These are phyloP conservation scores for Ilyonectria destructans DNA, from an alignment of 2,329 filamentous ascomycete genomes.

Conservation along the genomic window DNA sequence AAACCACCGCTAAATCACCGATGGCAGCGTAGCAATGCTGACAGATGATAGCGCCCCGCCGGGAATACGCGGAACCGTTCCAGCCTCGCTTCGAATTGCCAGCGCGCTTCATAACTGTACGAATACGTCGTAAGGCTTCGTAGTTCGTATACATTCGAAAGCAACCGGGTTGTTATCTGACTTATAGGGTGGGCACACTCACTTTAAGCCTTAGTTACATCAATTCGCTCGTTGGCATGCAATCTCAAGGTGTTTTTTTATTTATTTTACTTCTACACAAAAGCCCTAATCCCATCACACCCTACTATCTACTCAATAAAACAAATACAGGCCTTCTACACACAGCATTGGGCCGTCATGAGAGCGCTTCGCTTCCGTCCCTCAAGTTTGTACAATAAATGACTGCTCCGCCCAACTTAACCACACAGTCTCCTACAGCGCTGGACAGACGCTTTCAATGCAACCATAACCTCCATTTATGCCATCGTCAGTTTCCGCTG, in stretches of 20 bases:
- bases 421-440: background rate
- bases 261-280: background rate
- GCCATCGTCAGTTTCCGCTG: conserved; percentile 49
- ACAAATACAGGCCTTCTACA: background rate
- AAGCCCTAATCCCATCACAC: background rate
- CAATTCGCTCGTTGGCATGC: background rate
- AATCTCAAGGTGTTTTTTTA: background rate
- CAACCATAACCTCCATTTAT: conserved; percentile 29
- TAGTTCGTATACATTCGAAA: too few species aligned
- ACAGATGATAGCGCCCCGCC: conserved; percentile 12
- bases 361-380: background rate
- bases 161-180: too few species aligned
- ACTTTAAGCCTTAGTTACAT: background rate
- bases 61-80: conserved; percentile 3
- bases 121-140: too few species aligned
- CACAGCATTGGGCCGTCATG: too few species aligned
- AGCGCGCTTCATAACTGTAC: background rate
- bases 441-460: background rate
- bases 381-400: background rate
- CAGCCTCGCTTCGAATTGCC: too few species aligned
- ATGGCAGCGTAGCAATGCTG: conserved; percentile 2
- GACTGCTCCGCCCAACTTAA: background rate
- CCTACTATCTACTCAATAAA: conserved; percentile 3
- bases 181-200: background rate
- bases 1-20: background rate